These are phyloP conservation scores for Populus nigra DNA, from an alignment of 345 rosid genomes.

Conservation along the genomic window DNA sequence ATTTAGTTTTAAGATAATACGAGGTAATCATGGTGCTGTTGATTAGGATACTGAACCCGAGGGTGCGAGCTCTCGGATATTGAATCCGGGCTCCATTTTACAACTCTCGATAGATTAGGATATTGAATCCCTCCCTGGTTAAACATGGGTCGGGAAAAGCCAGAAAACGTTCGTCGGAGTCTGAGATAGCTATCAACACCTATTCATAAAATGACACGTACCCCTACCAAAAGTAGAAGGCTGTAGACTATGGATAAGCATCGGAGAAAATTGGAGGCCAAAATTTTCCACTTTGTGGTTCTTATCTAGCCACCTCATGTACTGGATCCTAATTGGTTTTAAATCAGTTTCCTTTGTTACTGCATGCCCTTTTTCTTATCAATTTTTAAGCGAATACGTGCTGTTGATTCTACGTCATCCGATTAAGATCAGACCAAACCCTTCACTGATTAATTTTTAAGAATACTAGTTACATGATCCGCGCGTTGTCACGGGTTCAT, in stretches of 20 bases:
- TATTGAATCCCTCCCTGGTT: background rate
- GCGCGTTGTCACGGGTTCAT: no score
- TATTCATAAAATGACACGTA: constrained; percentile 10
- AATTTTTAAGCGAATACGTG: background rate
- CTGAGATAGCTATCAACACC: background rate
- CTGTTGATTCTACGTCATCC: background rate
- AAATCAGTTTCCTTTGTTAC: background rate
- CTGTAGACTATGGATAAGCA: constrained; percentile 24
- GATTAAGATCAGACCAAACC: background rate
- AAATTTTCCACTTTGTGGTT: constrained; percentile 10
- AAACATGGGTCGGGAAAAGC: background rate
- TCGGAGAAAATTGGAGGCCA: background rate
- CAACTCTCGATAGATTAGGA: background rate
- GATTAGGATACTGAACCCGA: no score
- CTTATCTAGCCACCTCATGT: constrained; percentile 42
- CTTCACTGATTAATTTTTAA: background rate
- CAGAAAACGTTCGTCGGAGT: background rate
- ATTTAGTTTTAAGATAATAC: no score
- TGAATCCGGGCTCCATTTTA: background rate
- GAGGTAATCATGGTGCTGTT: background rate
- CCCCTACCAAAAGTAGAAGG: background rate
- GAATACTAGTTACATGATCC: no score
- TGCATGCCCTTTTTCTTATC: background rate
- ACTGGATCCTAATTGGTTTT: constrained; percentile 16
- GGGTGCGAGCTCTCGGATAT: no score